phyloP scores from a whole-genome alignment of 176 grass and related monocot species.

The Musa beccarii region DNA sequence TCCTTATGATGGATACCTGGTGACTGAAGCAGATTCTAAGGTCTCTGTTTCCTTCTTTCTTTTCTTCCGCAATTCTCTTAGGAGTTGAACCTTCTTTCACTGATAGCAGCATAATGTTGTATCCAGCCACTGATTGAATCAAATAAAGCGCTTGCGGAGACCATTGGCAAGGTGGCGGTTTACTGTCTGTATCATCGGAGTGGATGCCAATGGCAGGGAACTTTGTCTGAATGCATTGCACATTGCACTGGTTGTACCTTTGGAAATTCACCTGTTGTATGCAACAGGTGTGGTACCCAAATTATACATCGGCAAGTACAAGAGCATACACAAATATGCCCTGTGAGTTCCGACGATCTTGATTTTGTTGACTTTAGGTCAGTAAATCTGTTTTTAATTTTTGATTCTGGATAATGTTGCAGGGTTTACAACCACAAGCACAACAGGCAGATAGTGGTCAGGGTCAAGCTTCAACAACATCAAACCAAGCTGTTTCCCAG shows the following conservation, averaged over 20 bases:
- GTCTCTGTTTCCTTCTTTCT: conserved; percentile 27
- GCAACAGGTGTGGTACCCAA: conserved; percentile 77
- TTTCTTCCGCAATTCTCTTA: not conserved
- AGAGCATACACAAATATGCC: conserved; percentile 91
- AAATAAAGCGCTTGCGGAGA: conserved; percentile 66
- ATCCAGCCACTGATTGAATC: conserved; percentile 71
- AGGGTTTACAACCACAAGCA: conserved; percentile 63
- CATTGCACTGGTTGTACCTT: conserved; percentile 63
- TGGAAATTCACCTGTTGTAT: conserved; percentile 89
- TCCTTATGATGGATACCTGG: conserved; percentile 96
- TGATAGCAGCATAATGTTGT: conserved; percentile 17
- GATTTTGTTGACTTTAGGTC: not conserved
- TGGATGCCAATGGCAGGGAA: conserved; percentile 90
- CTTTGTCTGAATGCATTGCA: conserved; percentile 58
- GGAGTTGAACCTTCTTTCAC: not conserved
- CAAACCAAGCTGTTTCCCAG: conserved; percentile 37
- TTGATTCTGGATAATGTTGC: conserved; percentile 1
- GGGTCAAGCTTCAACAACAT: conserved; percentile 21
- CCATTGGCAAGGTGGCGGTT: conserved; percentile 66
- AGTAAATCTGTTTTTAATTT: conserved; percentile 10
- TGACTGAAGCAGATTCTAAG: conserved; percentile 94
- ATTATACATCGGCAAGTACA: conserved; percentile 95
- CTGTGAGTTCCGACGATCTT: conserved; percentile 42
- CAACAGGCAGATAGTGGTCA: conserved; percentile 45
- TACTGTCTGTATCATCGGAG: conserved; percentile 88